Evolutionary conservation across 2,329 filamentous ascomycete species (phyloP), one percentile per base, ranked within the genome.

Genomic region (Colletotrichum liaoningense): DNA sequence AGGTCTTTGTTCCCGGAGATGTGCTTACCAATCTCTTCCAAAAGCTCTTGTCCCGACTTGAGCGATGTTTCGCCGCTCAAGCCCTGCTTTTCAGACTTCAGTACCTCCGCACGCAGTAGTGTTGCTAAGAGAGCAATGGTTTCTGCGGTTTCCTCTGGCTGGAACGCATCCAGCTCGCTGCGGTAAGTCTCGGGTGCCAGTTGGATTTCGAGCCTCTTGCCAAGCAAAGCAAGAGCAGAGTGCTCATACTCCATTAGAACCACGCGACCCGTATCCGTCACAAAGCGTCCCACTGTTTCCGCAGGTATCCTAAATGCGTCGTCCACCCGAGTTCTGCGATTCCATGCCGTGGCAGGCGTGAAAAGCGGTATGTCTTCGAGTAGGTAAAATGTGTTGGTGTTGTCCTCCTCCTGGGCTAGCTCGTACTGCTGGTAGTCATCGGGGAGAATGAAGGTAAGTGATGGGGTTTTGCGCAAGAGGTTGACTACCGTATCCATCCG

Each of bases 381-480:
- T 4, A 98, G 88, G 73, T 90, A 88, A 73, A 98, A 93, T 22
- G 90, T 91, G 77, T 97, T 97, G 30, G 90, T 91, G 76, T 97
- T 95, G 72, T 97, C 94, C 75, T 98, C 94, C 82, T 98, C 95
- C 66, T 93, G 91, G 52, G 93, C 91, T 14, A 95, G 90, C 74
- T 92, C 90, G 77, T 97, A 98, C 46, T 89, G 90, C 55, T 89
- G 88, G 80, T 97, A 98, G 38, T 89, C 83, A 0, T 88, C 83
- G 0, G 94, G 92, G n/a, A 98, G 87, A 14, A 89, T 86, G 76
- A 97, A 92, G 33, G 96, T 98, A 67, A 98, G 90, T 7, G 90
- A 93, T 1, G 91, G 89, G 67, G 95, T 93, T 70, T 87, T 88
- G 70, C 92, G 89, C 14, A 98, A 86, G 68, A 93, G 86, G n/a